These are phyloP conservation scores for Solanum pennellii DNA, from an alignment of 257 asterid species.

Conservation along the genomic window DNA sequence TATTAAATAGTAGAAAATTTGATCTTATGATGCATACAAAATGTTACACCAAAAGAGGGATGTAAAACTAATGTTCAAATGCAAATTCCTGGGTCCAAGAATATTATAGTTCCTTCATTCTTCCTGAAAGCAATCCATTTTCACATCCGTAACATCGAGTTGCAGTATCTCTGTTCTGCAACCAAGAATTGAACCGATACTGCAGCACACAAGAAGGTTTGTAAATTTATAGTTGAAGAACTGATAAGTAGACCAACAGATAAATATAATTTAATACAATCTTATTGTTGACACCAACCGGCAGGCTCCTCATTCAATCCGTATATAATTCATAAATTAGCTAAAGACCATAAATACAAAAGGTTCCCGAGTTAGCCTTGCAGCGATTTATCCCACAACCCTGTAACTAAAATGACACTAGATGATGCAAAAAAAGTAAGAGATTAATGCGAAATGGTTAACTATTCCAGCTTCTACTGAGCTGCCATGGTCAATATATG, in stretches of 20 bases:
- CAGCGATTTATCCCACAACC: background rate
- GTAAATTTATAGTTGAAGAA: background rate
- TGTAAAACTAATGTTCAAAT: background rate
- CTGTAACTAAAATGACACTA: background rate
- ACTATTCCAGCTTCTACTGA: background rate
- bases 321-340: background rate
- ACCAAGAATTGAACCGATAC: slow-evolving; percentile 78
- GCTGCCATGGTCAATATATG: background rate
- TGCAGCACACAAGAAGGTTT: slow-evolving; percentile 19
- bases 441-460: background rate
- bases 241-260: background rate
- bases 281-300: background rate
- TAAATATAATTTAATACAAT: background rate
- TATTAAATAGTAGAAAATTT: background rate
- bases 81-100: background rate
- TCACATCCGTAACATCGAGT: slow-evolving; percentile 94
- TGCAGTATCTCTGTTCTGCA: slow-evolving; percentile 96
- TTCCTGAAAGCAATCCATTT: slow-evolving; percentile 80
- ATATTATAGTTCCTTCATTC: background rate
- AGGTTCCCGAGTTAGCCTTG: background rate
- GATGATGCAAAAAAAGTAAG: background rate
- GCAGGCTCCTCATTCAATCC: background rate
- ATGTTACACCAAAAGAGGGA: background rate
- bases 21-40: background rate
- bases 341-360: background rate